Evolutionary conservation across 2,329 filamentous ascomycete genomes (phyloP), one percentile per base, ranked within the genome.

Genomic region (Colletotrichum sansevieriae): DNA sequence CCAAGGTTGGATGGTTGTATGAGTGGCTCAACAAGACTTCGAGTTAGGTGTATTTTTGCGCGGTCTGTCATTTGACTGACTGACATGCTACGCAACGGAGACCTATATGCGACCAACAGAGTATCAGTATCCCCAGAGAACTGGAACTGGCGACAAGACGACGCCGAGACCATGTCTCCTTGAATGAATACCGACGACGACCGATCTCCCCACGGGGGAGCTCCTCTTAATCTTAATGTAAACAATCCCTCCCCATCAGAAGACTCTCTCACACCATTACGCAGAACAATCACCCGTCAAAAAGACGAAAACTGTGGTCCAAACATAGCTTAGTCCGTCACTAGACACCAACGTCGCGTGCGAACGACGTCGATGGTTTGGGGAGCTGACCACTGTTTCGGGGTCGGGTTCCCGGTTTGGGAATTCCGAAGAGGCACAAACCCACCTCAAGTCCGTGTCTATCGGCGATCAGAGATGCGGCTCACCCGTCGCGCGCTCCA

Each of bases 401-500:
- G 33, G 2, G 15, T 33, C 46, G 37, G 22, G n/a, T 62, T 62
- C 25, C 47, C 37, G 15, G 15, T 20, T 62, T 20, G 13, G 59
- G 37, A 43, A 62, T 43, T 20, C 59, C 59, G 47, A 52, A 35
- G 20, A 52, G 33, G 58, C 46, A 4, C 12, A 12, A 58, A 33
- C 9, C 47, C 47, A 20, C 33, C 4, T 25, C 41, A 33, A 47
- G 18, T 15, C 49, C 55, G 35, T 47, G 62, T 56, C 18, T 47
- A 56, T 69, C 56, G 43, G 22, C 55, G 55, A 66, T 66, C 44
- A 4, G 49, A 39, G 49, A 43, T 46, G 47, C 44, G 41, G 62
- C 62, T 41, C 65, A 43, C 47, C 20, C 55, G 44, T 47, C 47
- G 44, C 39, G 15, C 12, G 61, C 41, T 56, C 66, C 62, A 69